A percentile compares a stretch with the other conserved stretches of the same genome.
These are phyloP conservation scores for Takashimella tepidaria DNA, from an alignment of 1,284 basidiomycete genomes.

Conservation along the genomic window DNA sequence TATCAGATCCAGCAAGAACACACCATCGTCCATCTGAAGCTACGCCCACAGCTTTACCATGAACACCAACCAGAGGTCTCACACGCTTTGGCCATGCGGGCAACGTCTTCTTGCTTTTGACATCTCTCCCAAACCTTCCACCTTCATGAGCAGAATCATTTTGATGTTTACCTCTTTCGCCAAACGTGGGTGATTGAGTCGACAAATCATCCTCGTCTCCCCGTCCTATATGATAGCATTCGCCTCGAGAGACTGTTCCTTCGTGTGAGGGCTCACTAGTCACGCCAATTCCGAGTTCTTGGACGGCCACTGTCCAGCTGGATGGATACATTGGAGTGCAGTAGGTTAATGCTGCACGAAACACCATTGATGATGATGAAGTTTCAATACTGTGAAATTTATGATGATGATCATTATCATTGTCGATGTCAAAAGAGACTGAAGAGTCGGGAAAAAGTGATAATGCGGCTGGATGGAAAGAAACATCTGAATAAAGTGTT, in stretches of 20 bases:
- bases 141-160: too few relatives aligned
- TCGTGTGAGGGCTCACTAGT: neutral
- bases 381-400: too few relatives aligned
- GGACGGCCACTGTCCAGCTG: slow-evolving; percentile 46
- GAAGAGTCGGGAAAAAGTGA: slow-evolving; percentile 28
- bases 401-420: too few relatives aligned
- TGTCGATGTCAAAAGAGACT: neutral
- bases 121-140: slow-evolving; percentile 6
- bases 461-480: slow-evolving; percentile 44
- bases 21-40: slow-evolving; percentile 43
- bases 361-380: slow-evolving; percentile 5
- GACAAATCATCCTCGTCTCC: slow-evolving; percentile 4
- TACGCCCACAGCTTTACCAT: slow-evolving; percentile 35
- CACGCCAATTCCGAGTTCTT: slow-evolving; percentile 36
- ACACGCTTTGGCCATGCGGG: slow-evolving; percentile 36
- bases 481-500: slow-evolving; percentile 42
- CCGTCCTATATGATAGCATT: slow-evolving; percentile 32
- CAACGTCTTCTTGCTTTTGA: slow-evolving; percentile 5
- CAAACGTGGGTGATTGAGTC: too few relatives aligned
- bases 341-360: slow-evolving; percentile 40
- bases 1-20: slow-evolving; percentile 43
- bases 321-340: slow-evolving; percentile 44
- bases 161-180: too few relatives aligned
- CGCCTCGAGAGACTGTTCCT: slow-evolving; percentile 23
- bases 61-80: slow-evolving; percentile 35